These are phyloP conservation scores for Blastobotrys buckinghamii DNA, from an alignment of 1,139 yeast genomes.

Conservation along the genomic window DNA sequence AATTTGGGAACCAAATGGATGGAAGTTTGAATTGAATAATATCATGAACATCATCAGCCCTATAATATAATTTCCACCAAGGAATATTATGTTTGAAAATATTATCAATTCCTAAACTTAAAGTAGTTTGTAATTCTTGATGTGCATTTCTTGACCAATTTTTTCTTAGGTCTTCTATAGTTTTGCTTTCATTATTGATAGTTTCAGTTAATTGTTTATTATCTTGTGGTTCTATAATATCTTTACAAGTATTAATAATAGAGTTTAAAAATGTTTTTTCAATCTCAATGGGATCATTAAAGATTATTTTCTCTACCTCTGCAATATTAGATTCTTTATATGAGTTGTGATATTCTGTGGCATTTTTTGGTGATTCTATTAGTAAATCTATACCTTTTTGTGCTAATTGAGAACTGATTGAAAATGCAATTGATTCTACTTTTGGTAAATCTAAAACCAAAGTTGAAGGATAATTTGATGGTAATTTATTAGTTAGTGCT, in stretches of 20 bases:
- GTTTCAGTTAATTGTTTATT: constrained; percentile 13
- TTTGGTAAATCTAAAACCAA: constrained; percentile 22
- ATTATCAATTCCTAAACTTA: constrained; percentile 24
- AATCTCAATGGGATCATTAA: constrained; percentile 15
- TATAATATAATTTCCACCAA: constrained; percentile 37
- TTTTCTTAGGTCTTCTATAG: constrained; percentile 23
- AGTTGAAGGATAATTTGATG: constrained; percentile 21
- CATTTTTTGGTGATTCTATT: constrained; percentile 28
- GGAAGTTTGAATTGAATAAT: constrained; percentile 19
- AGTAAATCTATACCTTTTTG: constrained; percentile 25
- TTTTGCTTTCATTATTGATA: constrained; percentile 17
- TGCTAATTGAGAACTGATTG: constrained; percentile 24
- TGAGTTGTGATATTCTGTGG: constrained; percentile 23
- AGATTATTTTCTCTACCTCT: constrained; percentile 22
- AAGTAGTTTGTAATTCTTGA: constrained; percentile 33
- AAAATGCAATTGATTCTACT: not conserved
- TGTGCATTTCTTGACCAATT: constrained; percentile 36
- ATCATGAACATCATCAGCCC: constrained; percentile 35
- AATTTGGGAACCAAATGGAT: constrained; percentile 26
- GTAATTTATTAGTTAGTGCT: constrained; percentile 18
- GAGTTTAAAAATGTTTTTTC: constrained; percentile 21
- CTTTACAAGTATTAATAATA: constrained; percentile 26
- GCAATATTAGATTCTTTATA: constrained; percentile 25
- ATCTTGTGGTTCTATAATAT: constrained; percentile 20
- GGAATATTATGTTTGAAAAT: constrained; percentile 25